Conservation (phyloP, 495 filamentous ascomycete genomes). For the Trichoderma gamsii region DNA sequence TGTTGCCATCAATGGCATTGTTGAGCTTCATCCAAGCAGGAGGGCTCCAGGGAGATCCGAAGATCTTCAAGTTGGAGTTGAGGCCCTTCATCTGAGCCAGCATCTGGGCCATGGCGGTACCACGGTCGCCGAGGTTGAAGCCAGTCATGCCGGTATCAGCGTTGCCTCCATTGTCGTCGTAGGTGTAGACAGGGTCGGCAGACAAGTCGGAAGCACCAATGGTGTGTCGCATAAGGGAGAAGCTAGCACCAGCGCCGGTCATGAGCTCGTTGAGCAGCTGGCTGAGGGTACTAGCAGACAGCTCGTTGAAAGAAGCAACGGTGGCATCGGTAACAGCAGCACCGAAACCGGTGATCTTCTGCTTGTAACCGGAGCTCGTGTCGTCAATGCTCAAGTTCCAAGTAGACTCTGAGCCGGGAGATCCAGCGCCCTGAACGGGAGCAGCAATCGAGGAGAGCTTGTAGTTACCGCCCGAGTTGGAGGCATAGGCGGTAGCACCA, state of each 20-base stretch:
- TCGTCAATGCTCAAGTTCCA: constrained; percentile 48
- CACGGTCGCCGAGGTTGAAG: constrained; percentile 46
- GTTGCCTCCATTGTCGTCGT: constrained; percentile 41
- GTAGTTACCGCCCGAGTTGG: constrained; percentile 42
- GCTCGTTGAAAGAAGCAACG: constrained; percentile 44
- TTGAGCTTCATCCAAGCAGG: constrained; percentile 57
- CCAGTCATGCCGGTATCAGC: constrained; percentile 35
- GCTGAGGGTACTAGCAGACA: constrained; percentile 33
- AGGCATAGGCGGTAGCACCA: constrained; percentile 31
- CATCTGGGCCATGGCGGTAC: constrained; percentile 47
- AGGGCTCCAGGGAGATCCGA: constrained; percentile 49
- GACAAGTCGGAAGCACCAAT: constrained; percentile 50
- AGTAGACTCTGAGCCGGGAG: constrained; percentile 35
- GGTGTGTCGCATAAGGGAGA: constrained; percentile 48
- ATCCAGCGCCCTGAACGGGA: constrained; percentile 39
- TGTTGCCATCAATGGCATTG: constrained; percentile 33
- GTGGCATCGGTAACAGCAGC: constrained; percentile 52
- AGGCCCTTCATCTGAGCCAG: constrained; percentile 36
- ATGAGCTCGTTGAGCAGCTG: constrained; percentile 44
- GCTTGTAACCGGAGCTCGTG: constrained; percentile 40
- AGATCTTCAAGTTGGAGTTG: constrained; percentile 33
- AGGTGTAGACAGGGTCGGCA: constrained; percentile 44
- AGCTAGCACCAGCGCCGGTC: constrained; percentile 41
- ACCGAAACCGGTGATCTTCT: constrained; percentile 49
- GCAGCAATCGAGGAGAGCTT: constrained; percentile 37